Conservation (phyloP, 345 rosid genomes). For the Pugionium dolabratum region DNA sequence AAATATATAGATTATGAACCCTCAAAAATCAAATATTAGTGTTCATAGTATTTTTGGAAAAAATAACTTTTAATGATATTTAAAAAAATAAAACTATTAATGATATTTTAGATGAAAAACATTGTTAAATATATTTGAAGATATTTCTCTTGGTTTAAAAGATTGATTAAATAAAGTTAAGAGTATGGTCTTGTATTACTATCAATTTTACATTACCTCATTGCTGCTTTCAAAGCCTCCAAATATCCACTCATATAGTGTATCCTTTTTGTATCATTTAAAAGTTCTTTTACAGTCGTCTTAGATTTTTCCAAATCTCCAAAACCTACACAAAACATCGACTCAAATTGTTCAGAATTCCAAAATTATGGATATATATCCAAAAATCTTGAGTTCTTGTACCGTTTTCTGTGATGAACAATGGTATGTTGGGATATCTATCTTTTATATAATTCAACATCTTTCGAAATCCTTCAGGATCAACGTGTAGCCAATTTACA, state of each 20-base stretch:
- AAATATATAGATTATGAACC: no score
- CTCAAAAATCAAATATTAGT: no score
- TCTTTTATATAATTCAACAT: slow-evolving; percentile 48
- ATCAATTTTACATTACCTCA: slow-evolving; percentile 47
- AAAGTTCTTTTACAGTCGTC: slow-evolving; percentile 30
- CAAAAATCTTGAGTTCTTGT: neutral
- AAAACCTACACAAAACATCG: slow-evolving; percentile 42
- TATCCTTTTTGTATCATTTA: slow-evolving; percentile 56
- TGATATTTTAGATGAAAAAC: no score
- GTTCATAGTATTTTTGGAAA: no score
- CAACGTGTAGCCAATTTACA: slow-evolving; percentile 50
- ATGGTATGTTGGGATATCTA: slow-evolving; percentile 56
- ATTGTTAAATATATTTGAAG: no score
- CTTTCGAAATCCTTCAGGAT: slow-evolving; percentile 54
- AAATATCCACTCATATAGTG: slow-evolving; percentile 53
- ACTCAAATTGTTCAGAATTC: neutral
- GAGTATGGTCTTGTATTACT: neutral
- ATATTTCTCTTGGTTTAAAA: no score
- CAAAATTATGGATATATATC: neutral
- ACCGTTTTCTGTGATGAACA: slow-evolving; percentile 71
- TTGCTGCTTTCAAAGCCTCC: slow-evolving; percentile 49
- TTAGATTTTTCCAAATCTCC: slow-evolving; percentile 40
- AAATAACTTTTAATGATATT: no score
- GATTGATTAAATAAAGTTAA: no score
- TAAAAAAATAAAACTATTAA: no score